Conservation (phyloP, 495 filamentous ascomycete species). For the Venustampulla echinocandica region DNA sequence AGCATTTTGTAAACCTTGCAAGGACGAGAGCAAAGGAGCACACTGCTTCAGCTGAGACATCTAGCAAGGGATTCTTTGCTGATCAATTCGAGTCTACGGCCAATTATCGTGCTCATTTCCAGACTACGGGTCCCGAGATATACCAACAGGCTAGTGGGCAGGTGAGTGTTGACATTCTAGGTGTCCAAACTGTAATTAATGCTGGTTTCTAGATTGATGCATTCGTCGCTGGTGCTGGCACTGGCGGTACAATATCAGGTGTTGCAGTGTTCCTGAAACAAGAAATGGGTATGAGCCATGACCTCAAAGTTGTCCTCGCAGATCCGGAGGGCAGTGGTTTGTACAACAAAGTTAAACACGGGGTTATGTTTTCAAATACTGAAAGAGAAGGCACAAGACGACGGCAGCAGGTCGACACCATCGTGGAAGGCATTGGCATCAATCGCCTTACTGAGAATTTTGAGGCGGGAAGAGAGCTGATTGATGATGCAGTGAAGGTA, state of each 20-base stretch:
- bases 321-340: constrained; percentile 92
- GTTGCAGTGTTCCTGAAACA: constrained; percentile 77
- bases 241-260: constrained; percentile 87
- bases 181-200: not conserved
- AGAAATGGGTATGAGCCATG: constrained; percentile 28
- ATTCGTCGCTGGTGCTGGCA: constrained; percentile 92
- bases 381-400: constrained; percentile 86
- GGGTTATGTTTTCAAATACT: constrained; percentile 87
- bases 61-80: constrained; percentile 72
- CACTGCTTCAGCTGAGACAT: constrained; percentile 34
- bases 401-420: constrained; percentile 84
- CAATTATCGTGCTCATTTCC: constrained; percentile 79
- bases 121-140: constrained; percentile 85
- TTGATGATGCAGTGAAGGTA: constrained; percentile 86
- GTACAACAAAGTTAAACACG: constrained; percentile 81
- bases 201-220: constrained; percentile 51
- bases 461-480: constrained; percentile 69
- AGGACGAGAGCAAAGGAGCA: constrained; percentile 68
- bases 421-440: constrained; percentile 94
- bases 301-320: constrained; percentile 68
- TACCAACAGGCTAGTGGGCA: constrained; percentile 62
- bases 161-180: not conserved
- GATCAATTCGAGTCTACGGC: constrained; percentile 90
- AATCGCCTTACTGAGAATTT: constrained; percentile 90
- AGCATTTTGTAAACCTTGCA: constrained; percentile 92